These are phyloP conservation scores for Diatrype stigma DNA, from an alignment of 2,329 filamentous ascomycete genomes.

Conservation along the genomic window DNA sequence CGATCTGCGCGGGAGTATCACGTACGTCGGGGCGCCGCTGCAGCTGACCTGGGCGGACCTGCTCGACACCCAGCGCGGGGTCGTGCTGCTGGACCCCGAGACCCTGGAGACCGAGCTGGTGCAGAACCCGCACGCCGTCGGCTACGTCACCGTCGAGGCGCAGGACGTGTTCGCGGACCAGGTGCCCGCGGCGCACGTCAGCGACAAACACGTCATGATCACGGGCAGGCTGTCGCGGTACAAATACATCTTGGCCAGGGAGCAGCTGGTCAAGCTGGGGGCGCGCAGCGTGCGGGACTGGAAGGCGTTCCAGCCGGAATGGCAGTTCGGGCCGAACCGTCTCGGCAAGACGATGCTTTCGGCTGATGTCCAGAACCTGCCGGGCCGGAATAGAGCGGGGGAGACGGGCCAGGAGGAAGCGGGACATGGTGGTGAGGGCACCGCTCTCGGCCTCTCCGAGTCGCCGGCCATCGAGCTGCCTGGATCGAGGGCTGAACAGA, in stretches of 20 bases:
- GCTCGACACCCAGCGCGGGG: constrained; percentile 24
- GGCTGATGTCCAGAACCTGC: constrained; percentile 4
- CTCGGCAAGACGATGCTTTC: constrained; percentile 8
- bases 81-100: constrained; percentile 24
- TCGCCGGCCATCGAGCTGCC: background rate
- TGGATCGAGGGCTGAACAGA: background rate
- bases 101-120: constrained; percentile 25
- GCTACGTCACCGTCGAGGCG: constrained; percentile 18
- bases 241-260: constrained; percentile 23
- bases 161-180: constrained; percentile 17
- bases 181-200: constrained; percentile 12
- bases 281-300: constrained; percentile 24
- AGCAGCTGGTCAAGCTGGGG: constrained; percentile 23
- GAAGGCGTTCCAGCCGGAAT: constrained; percentile 12
- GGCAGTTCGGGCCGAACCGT: constrained; percentile 1
- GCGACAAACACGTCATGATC: constrained; percentile 28
- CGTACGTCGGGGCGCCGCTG: constrained; percentile 27
- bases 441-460: background rate
- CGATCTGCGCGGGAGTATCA: constrained; percentile 21
- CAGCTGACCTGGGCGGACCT: constrained; percentile 30
- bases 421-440: background rate
- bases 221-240: constrained; percentile 20
- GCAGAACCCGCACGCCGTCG: constrained; percentile 24
- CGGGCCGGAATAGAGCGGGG: no score
- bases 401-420: no score